These are phyloP conservation scores for Trichoderma gracile DNA, from an alignment of 2,329 filamentous ascomycete species.

Conservation along the genomic window DNA sequence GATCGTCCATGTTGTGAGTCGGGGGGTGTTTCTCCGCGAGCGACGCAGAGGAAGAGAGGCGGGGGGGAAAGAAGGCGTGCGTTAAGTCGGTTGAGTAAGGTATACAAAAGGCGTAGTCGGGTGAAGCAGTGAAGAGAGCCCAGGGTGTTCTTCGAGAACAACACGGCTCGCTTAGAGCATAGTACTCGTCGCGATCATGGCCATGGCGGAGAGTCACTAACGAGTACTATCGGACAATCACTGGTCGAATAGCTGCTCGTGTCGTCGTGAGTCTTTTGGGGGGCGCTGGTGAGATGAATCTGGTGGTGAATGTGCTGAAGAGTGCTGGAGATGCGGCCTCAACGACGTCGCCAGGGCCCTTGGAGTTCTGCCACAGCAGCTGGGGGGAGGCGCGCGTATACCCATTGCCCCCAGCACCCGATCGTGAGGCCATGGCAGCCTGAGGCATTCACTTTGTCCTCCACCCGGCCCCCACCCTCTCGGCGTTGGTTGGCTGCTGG, in stretches of 20 bases:
- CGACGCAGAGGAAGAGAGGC: not conserved
- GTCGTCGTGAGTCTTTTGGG: slow-evolving; percentile 26
- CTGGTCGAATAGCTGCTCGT: slow-evolving; percentile 25
- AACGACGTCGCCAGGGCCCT: slow-evolving; percentile 16
- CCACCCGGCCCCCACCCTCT: slow-evolving; percentile 11
- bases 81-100: not conserved
- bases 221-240: slow-evolving; percentile 21
- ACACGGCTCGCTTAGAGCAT: slow-evolving; percentile 29
- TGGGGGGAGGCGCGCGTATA: slow-evolving; percentile 24
- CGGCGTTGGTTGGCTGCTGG: not conserved
- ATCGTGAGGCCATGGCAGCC: slow-evolving; percentile 9
- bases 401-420: slow-evolving; percentile 22
- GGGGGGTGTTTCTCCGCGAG: not conserved
- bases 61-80: not conserved
- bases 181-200: slow-evolving; percentile 18
- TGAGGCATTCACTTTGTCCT: slow-evolving; percentile 3
- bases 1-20: slow-evolving; percentile 55
- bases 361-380: slow-evolving; percentile 3
- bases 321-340: not conserved
- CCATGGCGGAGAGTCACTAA: slow-evolving; percentile 29
- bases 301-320: not conserved
- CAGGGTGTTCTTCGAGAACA: slow-evolving; percentile 14
- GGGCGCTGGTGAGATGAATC: not conserved
- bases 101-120: slow-evolving; percentile 3
- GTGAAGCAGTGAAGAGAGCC: not conserved